Evolutionary conservation across 1,139 yeast genomes (phyloP), one percentile per base, ranked within the genome.

Genomic region (Zygosaccharomyces pseudobailii): DNA sequence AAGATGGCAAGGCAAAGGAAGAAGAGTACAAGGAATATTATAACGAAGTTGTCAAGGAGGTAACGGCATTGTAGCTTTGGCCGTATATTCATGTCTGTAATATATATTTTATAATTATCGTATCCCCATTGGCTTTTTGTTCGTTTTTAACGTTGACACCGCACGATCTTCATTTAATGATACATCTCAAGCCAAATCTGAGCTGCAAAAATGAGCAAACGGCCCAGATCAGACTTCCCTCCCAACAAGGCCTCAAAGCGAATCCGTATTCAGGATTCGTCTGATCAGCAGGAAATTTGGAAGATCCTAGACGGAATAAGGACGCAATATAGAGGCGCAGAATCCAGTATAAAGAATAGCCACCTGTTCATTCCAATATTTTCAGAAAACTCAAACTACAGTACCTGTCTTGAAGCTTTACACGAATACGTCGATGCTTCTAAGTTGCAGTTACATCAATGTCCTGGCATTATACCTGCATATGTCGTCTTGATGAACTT

Each of bases 21-120:
- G 74, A 78, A 61, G 97, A 92, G 66, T 94, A 92, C 76, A 86
- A 88, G 71, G 97, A 89, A 69, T 72, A 82, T 50, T 94, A 79
- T 67, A 97, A 94, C 68, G 98, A 92, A 68, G 82, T 92, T 55
- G 96, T 89, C 57, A 89, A 87, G 78, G 97, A 92, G 73, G 86
- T 92, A 43, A 58, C 59, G 49, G 60, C 67, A 46, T 60, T 66
- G 51, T 63, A 51, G 56, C 33, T 21, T 19, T 28, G 24, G 19
- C 6, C 38, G 23, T 10, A 22, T 35, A 35, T 22, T 30, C 33
- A 30, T 30, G 33, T 30, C 33, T 30, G 33, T 30, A 30, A 30
- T 5, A 30, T 30, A 30, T 30, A n/a, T 30, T 30, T 10, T 9
- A 30, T 9, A 30, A n/a, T 30, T 5, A 30, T 30, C 13, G 17